These are phyloP conservation scores for Candida xiaguanensis DNA, from an alignment of 805 yeast species.

Conservation along the genomic window DNA sequence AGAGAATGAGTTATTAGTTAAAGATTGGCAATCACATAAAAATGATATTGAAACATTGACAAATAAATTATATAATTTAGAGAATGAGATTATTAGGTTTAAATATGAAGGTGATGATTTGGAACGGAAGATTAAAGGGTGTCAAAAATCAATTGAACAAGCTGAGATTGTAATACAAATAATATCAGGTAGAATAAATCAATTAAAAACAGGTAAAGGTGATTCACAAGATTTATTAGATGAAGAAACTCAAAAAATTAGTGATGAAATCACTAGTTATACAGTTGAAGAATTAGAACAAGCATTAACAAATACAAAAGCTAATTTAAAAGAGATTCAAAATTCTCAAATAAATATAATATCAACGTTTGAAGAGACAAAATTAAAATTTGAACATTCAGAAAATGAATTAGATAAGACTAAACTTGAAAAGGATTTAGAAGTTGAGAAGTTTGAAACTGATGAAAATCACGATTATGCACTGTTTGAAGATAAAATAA, in stretches of 20 bases:
- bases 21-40: conserved; percentile 15
- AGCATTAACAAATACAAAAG: conserved; percentile 3
- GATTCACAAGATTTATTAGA: conserved; percentile 12
- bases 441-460: conserved; percentile 11
- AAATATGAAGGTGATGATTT: conserved; percentile 14
- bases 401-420: conserved; percentile 12
- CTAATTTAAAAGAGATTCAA: background rate
- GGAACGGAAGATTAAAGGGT: background rate
- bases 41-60: conserved; percentile 14
- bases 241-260: conserved; percentile 16
- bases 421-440: conserved; percentile 11
- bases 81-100: conserved; percentile 14
- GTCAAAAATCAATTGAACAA: background rate
- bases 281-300: conserved; percentile 10
- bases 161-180: conserved; percentile 4
- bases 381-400: conserved; percentile 12
- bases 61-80: conserved; percentile 15
- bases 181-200: conserved; percentile 5
- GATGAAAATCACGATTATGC: conserved; percentile 20
- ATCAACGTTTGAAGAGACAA: conserved; percentile 13
- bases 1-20: conserved; percentile 19
- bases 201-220: conserved; percentile 5
- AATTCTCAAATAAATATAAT: conserved; percentile 3
- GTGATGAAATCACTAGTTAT: conserved; percentile 4
- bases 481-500: conserved; percentile 40